Evolutionary conservation across 73 alveolate species (phyloP).

Genomic region (Paramecium octaurelia): DNA sequence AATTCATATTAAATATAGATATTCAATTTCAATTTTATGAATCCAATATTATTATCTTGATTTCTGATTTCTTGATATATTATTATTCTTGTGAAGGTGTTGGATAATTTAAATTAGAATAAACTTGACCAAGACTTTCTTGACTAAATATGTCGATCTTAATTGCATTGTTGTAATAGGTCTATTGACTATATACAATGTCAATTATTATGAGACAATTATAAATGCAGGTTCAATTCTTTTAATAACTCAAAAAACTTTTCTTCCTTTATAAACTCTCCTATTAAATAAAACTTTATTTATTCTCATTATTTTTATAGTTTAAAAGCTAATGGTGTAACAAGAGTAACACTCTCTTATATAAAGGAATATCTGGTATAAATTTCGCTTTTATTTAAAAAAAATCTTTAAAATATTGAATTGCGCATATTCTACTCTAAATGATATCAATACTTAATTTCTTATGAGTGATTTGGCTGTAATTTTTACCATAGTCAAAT

Average conservation of each 20-base stretch:
- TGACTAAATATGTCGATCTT: conserved; percentile 6
- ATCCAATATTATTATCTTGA: not conserved
- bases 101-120: not conserved
- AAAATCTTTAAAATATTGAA: conserved; percentile 31
- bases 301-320: not conserved
- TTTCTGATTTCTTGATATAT: not conserved
- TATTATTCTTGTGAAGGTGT: not conserved
- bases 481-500: conserved; percentile 30
- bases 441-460: not conserved
- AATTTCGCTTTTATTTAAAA: not conserved
- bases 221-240: not conserved
- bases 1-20: not conserved
- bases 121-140: not conserved
- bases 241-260: not conserved
- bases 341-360: not conserved
- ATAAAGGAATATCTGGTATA: not conserved
- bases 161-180: not conserved
- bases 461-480: not conserved
- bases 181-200: not conserved
- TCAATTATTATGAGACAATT: not conserved
- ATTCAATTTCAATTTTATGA: not conserved
- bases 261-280: conserved; percentile 34
- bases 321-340: not conserved
- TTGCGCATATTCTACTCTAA: not conserved
- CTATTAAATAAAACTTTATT: not conserved